These are phyloP conservation scores for Cylindricascospora bacillispora DNA, from an alignment of 1,139 yeast species.

Conservation along the genomic window DNA sequence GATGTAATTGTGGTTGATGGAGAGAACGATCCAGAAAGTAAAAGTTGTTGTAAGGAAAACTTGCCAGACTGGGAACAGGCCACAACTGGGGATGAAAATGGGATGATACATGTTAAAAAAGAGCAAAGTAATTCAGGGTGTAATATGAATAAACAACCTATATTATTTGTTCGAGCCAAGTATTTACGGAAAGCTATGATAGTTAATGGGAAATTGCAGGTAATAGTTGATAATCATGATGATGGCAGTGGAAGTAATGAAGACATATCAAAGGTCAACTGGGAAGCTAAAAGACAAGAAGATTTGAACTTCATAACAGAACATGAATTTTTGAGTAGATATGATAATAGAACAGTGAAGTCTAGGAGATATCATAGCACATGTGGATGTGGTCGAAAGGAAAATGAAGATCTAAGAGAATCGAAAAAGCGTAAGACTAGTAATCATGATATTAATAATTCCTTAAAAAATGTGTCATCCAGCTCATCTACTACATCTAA, in stretches of 20 bases:
- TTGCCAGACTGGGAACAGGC: conserved; percentile 2
- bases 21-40: conserved; percentile 16
- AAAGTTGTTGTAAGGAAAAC: conserved; percentile 5
- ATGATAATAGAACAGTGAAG: conserved; percentile 1
- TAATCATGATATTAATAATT: no score
- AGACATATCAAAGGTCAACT: conserved; percentile 2
- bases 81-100: conserved; percentile 1
- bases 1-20: conserved; percentile 25
- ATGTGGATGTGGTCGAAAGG: background rate
- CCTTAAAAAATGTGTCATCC: no score
- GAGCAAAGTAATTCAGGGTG: conserved; percentile 6
- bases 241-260: no score
- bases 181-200: conserved; percentile 20
- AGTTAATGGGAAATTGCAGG: conserved; percentile 21
- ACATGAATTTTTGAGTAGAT: conserved; percentile 13
- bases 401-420: background rate
- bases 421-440: background rate
- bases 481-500: background rate
- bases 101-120: background rate
- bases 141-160: conserved; percentile 21
- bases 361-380: no score
- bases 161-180: conserved; percentile 20
- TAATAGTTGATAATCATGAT: conserved; percentile 18
- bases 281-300: conserved; percentile 3
- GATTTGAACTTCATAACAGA: conserved; percentile 3